These are phyloP conservation scores for Fusarium sp. DNA, from an alignment of 2,329 filamentous ascomycete species.

Conservation along the genomic window DNA sequence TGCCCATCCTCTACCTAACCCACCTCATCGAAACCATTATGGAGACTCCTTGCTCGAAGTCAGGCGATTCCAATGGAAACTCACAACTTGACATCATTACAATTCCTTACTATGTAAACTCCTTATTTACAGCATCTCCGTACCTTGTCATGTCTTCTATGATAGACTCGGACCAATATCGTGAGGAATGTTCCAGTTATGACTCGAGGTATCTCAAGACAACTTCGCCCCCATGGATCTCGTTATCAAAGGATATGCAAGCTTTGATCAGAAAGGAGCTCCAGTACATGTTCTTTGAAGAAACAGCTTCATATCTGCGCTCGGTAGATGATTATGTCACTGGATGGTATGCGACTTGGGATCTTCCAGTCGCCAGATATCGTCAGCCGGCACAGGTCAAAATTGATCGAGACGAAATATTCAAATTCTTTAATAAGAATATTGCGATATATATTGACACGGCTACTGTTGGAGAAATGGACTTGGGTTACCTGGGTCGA, in stretches of 20 bases:
- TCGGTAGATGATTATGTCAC: not conserved
- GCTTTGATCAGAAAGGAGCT: not conserved
- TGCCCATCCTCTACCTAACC: not conserved
- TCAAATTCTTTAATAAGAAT: not conserved
- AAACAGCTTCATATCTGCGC: not conserved
- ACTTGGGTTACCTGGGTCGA: not conserved
- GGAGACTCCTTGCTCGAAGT: no score
- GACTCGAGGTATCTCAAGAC: not conserved
- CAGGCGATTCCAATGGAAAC: rapidly evolving
- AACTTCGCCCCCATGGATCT: not conserved
- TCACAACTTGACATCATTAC: no score
- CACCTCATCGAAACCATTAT: not conserved
- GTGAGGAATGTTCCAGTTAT: not conserved
- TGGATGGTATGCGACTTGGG: not conserved
- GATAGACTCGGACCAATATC: not conserved
- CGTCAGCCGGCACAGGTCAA: not conserved
- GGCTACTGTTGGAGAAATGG: rapidly evolving
- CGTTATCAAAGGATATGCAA: not conserved
- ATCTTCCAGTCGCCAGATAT: not conserved
- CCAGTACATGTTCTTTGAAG: not conserved
- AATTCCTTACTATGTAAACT: not conserved
- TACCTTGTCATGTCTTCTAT: not conserved
- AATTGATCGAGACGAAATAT: not conserved
- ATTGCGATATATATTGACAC: not conserved
- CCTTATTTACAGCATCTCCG: no score